Evolutionary conservation across 352 stramenopile genomes (phyloP), one percentile per base, ranked within the genome.

Genomic region (Pythium folliculosum): DNA sequence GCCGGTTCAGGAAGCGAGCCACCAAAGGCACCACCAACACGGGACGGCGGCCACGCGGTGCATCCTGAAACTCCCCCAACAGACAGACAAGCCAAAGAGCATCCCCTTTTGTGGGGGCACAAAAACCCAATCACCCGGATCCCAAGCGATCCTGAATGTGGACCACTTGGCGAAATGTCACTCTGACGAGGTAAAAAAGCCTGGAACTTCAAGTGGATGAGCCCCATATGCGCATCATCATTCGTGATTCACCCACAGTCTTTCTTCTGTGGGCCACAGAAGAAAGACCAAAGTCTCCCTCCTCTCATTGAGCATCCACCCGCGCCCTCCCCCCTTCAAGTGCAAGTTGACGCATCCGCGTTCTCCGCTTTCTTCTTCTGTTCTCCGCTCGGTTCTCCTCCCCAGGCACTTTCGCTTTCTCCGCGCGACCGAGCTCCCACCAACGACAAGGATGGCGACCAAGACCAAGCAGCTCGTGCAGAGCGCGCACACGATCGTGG

Each of bases 401-500:
- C 47, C 57, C 3, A 5, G 13, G 25, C 55, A 62, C 21, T 62
- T 16, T 19, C 16, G 55, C 43, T 25, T 62, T 52, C 40, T 19
- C 57, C 23, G 13, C 27, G 17, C 30, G 19, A n/a, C n/a, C n/a
- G n/a, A n/a, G n/a, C 23, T 27, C n/a, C 19, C 23, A 16, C 5
- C 3, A 32, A 59, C 4, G 17, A 17, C 23, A 5, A 38, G 4
- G 23, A 53, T 23, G 19, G 32, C 47, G 8, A 63, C 50, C 55
- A 49, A 47, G 53, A 63, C 70, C 35, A 73, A 68, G 71, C 84
- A 92, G 54, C 76, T 92, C 60, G 78, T 92, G 17, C 70, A 58
- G 10, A 71, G 87, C 61, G 71, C 70, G n/a, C 53, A 67, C 52
- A 43, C 50, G 43, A 84, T 92, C 57, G 88, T 95, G 50, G 75